Percentiles rank a stretch among this genome's conserved stretches.
Conservation (phyloP, 495 filamentous ascomycete species). For the Cryomyces minteri region DNA sequence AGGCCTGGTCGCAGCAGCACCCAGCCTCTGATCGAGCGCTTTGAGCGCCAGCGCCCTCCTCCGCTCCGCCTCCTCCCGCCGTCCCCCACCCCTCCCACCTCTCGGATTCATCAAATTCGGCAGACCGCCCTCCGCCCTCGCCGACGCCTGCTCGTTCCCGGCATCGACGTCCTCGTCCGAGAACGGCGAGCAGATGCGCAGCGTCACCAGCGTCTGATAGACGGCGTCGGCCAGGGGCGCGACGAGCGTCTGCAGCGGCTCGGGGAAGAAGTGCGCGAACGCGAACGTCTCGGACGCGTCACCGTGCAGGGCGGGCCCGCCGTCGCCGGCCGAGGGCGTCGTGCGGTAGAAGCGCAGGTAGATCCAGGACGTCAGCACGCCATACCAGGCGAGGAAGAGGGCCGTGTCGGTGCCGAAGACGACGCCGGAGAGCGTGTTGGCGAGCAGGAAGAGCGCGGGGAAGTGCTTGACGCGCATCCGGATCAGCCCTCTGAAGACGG, state of each 20-base stretch:
- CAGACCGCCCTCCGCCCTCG: slow-evolving; percentile 46
- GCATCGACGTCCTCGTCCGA: slow-evolving; percentile 68
- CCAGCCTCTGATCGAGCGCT: slow-evolving; percentile 77
- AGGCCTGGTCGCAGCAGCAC: slow-evolving; percentile 44
- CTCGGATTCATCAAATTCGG: slow-evolving; percentile 37
- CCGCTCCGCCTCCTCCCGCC: slow-evolving; percentile 80
- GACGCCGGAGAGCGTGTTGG: slow-evolving; percentile 60
- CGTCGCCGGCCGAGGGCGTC: slow-evolving; percentile 38
- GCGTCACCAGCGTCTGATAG: slow-evolving; percentile 51
- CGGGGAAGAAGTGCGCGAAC: slow-evolving; percentile 90
- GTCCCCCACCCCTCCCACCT: slow-evolving; percentile 26
- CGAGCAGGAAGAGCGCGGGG: slow-evolving; percentile 70
- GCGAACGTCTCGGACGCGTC: slow-evolving; percentile 93
- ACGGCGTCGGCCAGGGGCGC: slow-evolving; percentile 52
- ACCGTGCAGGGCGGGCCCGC: slow-evolving; percentile 43
- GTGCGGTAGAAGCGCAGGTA: slow-evolving; percentile 83
- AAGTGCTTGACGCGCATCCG: slow-evolving; percentile 89
- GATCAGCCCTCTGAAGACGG: slow-evolving; percentile 68
- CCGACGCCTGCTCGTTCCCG: slow-evolving; percentile 52
- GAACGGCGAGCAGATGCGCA: slow-evolving; percentile 71
- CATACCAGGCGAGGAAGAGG: slow-evolving; percentile 59
- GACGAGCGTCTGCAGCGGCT: slow-evolving; percentile 60
- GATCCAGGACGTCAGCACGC: slow-evolving; percentile 78
- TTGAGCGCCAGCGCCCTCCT: slow-evolving; percentile 76
- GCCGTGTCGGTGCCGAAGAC: slow-evolving; percentile 69